Percentiles rank a stretch among this genome's conserved stretches.
phyloP scores from a whole-genome alignment of 345 rosid genomes.

The Eutrema yunnanense region DNA sequence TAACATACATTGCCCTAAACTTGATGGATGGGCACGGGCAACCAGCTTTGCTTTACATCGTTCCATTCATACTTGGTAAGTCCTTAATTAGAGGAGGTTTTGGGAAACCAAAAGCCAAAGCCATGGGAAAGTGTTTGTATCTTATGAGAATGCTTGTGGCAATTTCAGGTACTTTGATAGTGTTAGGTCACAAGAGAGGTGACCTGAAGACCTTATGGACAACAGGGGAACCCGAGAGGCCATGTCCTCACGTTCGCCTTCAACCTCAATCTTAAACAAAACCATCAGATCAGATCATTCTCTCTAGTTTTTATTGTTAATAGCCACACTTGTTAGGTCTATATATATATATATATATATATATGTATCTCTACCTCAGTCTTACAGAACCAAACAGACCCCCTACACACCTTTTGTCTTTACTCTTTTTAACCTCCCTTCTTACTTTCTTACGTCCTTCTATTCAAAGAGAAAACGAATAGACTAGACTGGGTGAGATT shows the following conservation, averaged over 20 bases:
- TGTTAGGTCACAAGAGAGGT: constrained; percentile 75
- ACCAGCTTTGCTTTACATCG: constrained; percentile 94
- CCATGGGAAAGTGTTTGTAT: background rate
- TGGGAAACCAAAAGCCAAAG: background rate
- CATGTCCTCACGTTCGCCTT: constrained; percentile 63
- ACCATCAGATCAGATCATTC: background rate
- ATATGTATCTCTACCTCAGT: background rate
- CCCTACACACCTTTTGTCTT: background rate
- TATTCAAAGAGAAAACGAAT: background rate
- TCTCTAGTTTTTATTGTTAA: constrained; percentile 27
- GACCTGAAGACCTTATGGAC: constrained; percentile 79
- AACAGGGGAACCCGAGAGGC: constrained; percentile 70
- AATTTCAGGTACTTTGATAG: constrained; percentile 59
- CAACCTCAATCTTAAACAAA: constrained; percentile 30
- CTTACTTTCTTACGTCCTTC: background rate
- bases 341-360: background rate
- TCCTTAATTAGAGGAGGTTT: background rate
- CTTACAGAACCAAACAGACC: constrained; percentile 12
- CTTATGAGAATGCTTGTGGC: background rate
- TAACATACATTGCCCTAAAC: constrained; percentile 88
- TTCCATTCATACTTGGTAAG: constrained; percentile 94
- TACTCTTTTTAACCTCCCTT: constrained; percentile 5
- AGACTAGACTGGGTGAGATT: background rate
- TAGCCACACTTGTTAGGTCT: constrained; percentile 20
- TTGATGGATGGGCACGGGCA: constrained; percentile 99